These are phyloP conservation scores for Dalbergia cochinchinensis DNA, from an alignment of 306 rosid genomes.

Conservation along the genomic window DNA sequence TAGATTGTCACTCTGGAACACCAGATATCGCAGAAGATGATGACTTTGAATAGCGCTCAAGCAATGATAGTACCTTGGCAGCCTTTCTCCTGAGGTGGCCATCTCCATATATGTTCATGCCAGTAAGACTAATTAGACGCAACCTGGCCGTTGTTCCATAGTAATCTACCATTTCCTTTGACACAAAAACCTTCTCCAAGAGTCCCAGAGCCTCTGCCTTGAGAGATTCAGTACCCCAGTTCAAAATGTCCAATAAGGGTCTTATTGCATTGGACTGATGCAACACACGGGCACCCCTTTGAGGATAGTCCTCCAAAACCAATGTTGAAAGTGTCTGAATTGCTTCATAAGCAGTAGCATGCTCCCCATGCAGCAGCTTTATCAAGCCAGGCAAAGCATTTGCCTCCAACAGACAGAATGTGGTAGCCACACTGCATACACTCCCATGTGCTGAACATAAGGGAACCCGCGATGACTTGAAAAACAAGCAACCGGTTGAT, in stretches of 20 bases:
- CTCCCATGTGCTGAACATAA: slow-evolving; percentile 71
- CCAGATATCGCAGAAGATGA: slow-evolving; percentile 67
- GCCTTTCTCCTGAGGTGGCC: slow-evolving; percentile 68
- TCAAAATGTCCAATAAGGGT: slow-evolving; percentile 65
- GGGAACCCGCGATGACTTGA: slow-evolving; percentile 52
- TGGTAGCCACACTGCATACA: slow-evolving; percentile 58
- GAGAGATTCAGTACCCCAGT: slow-evolving; percentile 74
- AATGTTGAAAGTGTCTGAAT: slow-evolving; percentile 81
- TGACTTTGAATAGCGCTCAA: slow-evolving; percentile 80
- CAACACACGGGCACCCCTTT: slow-evolving; percentile 73
- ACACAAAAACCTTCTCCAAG: slow-evolving; percentile 72
- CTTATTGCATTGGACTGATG: slow-evolving; percentile 63
- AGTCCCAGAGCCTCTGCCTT: slow-evolving; percentile 76
- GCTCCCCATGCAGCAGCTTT: slow-evolving; percentile 62
- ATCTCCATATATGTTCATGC: slow-evolving; percentile 59
- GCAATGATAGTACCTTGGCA: slow-evolving; percentile 62
- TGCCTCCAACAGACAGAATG: slow-evolving; percentile 79
- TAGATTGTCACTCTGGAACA: slow-evolving; percentile 46
- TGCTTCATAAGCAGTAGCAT: slow-evolving; percentile 79
- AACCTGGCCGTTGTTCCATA: slow-evolving; percentile 65
- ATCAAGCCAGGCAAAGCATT: slow-evolving; percentile 77
- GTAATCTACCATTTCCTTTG: slow-evolving; percentile 74
- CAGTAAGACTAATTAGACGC: slow-evolving; percentile 59
- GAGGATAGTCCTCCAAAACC: slow-evolving; percentile 67
- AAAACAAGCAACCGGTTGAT: slow-evolving; percentile 65